A percentile compares a stretch with the other conserved stretches of the same genome.
These are phyloP conservation scores for Pseudocercospora pini-densiflorae DNA, from an alignment of 2,329 filamentous ascomycete genomes.

Conservation along the genomic window DNA sequence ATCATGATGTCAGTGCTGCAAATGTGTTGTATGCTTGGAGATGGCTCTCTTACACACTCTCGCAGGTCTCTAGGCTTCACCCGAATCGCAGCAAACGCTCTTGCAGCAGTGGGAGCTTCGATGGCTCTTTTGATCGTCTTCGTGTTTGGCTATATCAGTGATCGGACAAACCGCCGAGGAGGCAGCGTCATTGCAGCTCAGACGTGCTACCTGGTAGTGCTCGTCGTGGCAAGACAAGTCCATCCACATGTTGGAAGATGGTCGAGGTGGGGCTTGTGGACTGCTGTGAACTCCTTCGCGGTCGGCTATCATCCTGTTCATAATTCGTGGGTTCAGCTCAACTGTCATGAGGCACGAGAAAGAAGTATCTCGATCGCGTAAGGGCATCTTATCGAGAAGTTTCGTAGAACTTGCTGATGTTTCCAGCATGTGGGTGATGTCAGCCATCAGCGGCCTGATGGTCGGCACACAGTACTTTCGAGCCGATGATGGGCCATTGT, in stretches of 20 bases:
- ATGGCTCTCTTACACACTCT: neutral
- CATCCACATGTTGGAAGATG: conserved; percentile 54
- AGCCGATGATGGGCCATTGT: conserved; percentile 48
- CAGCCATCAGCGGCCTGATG: conserved; percentile 57
- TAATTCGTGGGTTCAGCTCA: conserved; percentile 53
- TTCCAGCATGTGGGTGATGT: conserved; percentile 53
- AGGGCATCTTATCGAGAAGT: neutral
- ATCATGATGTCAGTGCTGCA: conserved; percentile 36
- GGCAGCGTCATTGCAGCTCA: conserved; percentile 52
- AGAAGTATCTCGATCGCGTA: conserved; percentile 55
- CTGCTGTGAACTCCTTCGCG: conserved; percentile 55
- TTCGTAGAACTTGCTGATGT: neutral
- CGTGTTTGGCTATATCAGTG: conserved; percentile 55
- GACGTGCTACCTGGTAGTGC: conserved; percentile 49
- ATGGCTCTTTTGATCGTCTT: conserved; percentile 55
- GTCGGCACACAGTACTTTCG: conserved; percentile 57
- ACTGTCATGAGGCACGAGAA: conserved; percentile 53
- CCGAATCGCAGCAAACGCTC: conserved; percentile 53
- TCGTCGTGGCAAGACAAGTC: conserved; percentile 48
- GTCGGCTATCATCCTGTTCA: conserved; percentile 60
- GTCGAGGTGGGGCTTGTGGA: conserved; percentile 58
- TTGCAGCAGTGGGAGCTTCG: conserved; percentile 49
- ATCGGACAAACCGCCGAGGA: conserved; percentile 52
- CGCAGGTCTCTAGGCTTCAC: conserved; percentile 47
- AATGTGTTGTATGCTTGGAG: neutral